Evolutionary conservation across 345 rosid genomes (phyloP).

Genomic region (Kernera saxatilis): DNA sequence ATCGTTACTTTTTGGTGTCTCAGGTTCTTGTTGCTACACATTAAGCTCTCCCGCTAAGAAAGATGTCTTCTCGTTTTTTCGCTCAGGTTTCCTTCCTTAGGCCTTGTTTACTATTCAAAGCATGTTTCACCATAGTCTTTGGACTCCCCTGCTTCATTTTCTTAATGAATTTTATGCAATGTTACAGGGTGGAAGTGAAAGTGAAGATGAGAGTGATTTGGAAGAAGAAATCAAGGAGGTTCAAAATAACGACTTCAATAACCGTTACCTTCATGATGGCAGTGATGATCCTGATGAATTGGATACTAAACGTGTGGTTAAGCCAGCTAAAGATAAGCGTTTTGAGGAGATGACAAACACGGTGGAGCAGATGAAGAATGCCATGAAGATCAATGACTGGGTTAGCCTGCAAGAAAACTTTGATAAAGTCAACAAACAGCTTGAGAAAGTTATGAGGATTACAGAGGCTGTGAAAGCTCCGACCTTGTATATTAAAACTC

Average conservation of each 20-base stretch:
- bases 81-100: neutral
- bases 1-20: neutral
- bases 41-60: neutral
- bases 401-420: slow-evolving; percentile 79
- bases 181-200: slow-evolving; percentile 57
- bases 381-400: slow-evolving; percentile 97
- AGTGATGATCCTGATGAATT: slow-evolving; percentile 73
- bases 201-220: slow-evolving; percentile 57
- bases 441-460: slow-evolving; percentile 86
- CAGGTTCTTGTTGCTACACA: neutral
- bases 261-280: slow-evolving; percentile 48
- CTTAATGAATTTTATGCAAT: neutral
- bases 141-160: neutral
- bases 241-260: slow-evolving; percentile 30
- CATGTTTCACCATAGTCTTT: neutral
- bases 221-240: slow-evolving; percentile 43
- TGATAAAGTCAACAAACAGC: slow-evolving; percentile 91
- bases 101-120: neutral
- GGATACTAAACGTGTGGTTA: slow-evolving; percentile 55
- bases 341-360: slow-evolving; percentile 75
- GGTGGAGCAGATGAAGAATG: slow-evolving; percentile 84
- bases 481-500: slow-evolving; percentile 59
- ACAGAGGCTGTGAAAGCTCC: slow-evolving; percentile 75
- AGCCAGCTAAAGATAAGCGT: slow-evolving; percentile 87
- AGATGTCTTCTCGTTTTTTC: slow-evolving; percentile 23